Evolutionary conservation across 495 filamentous ascomycete species (phyloP), one percentile per base, ranked within the genome.

Genomic region (Aspergillus heteromorphus): DNA sequence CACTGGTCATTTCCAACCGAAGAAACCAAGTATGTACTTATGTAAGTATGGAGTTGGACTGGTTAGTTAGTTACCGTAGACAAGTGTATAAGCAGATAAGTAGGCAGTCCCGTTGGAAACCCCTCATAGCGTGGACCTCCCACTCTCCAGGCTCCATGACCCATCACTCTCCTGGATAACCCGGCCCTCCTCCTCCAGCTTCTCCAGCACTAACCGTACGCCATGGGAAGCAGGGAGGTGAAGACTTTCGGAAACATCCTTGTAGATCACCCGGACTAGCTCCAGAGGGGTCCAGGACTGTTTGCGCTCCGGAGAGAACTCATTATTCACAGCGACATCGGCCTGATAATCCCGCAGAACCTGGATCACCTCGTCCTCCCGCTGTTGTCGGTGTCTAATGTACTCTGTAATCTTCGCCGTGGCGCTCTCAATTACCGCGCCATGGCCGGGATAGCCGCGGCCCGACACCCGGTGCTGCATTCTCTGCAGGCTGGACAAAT

Each of bases 381-480:
- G 78, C 72, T 84, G 73, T 65, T 83, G 74, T 17, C 92, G 77
- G 70, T 98, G 93, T 55, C 72, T 65, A 45, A 96, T 88, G 63
- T 97, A 98, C 68, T 95, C 89, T 11, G 66, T 51, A 30, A 96
- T 82, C 60, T 81, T 91, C 16, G 64, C 69, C 36, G 66, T 74
- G 0, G 83, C 86, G 45, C 89, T 82, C 38, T 82, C 77, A 11
- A 97, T 69, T 11, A 92, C 83, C 13, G 80, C 75, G 1, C 93
- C 93, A 63, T 98, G 93, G 1, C 87, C 93, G 0, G 93, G 93
- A 65, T 96, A 97, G 4, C 82, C 91, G n/a, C 83, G 76, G 1
- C 87, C 87, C 2, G 62, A 43, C 53, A 87, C 87, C 17, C 83
- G 69, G 16, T 68, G 61, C 43, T 76, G 71, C 89, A 97, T 95